Base-by-base conservation (phyloP, 225 moss, liverwort and hornwort genomes). In the Sphagnum tenellum region DNA sequence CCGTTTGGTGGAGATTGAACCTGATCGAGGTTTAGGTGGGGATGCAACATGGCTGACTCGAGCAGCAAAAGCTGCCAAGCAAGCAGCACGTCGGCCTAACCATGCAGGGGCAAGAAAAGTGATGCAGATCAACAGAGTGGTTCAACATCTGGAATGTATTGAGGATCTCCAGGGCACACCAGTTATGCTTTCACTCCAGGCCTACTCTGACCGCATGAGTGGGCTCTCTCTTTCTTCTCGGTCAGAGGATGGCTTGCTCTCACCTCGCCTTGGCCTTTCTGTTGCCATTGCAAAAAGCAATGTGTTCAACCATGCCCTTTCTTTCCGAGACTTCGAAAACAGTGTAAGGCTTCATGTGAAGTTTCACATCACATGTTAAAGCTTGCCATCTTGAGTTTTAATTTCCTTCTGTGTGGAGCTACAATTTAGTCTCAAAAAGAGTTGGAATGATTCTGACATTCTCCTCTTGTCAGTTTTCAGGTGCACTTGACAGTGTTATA, bases 21-120 rank as follows among this genome's bases (percentile, higher is more conserved):
- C 95, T 44, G 79, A 72, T 55, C 88, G 78, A 67, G 86, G 61
- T 67, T 74, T 85, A 60, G 70, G 75, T 74, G 88, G 92, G 64
- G 95, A 96, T 73, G 77, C 76, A 50, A 87, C 89, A 58, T 92
- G 89, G 95, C 80, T 96, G 12, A 89, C 79, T 44, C 80, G 81
- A 73, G 95, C 95, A 71, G 81, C 95, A 53, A 96, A 96, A 73
- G 95, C 95, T 75, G 95, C 95, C 49, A 92, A 96, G 75, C 95
- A 92, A 75, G 95, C 95, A 62, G 84, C 88, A 78, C 86, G 92
- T 54, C 89, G 95, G 55, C 95, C 95, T 55, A 75, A 77, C 53
- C 95, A 89, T 50, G 72, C 75, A 49, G 75, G 77, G 59, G 86
- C 78, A 57, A 83, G 76, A 12, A 79, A 74, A 61, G 72, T 79